Conservation (phyloP, 2,329 filamentous ascomycete genomes). For the Furcasterigmium furcatum region DNA sequence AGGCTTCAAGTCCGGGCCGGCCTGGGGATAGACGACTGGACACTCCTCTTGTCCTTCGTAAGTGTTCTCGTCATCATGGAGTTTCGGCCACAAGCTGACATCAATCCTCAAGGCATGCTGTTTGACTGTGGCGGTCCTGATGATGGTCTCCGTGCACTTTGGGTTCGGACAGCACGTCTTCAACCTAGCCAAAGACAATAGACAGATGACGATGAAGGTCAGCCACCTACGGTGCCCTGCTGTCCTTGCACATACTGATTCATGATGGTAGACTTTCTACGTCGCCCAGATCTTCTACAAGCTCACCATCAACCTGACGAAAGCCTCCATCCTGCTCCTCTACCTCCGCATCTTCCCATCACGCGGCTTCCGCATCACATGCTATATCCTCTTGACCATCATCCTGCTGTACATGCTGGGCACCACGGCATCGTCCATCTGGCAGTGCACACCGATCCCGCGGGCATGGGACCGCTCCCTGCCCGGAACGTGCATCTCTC, state of each 20-base stretch:
- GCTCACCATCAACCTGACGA: constrained; percentile 48
- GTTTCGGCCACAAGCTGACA: neutral
- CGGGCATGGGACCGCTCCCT: constrained; percentile 41
- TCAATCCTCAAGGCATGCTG: constrained; percentile 28
- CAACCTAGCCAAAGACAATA: constrained; percentile 27
- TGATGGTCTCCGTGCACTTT: constrained; percentile 35
- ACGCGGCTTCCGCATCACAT: constrained; percentile 39
- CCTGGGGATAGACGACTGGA: constrained; percentile 38
- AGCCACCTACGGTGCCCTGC: neutral
- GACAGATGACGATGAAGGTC: constrained; percentile 32
- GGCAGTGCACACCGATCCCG: constrained; percentile 45
- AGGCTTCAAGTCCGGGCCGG: constrained; percentile 30
- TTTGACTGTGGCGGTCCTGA: constrained; percentile 29
- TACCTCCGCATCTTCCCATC: constrained; percentile 52
- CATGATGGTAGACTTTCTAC: constrained; percentile 43
- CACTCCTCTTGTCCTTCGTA: constrained; percentile 38
- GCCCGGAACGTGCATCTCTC: constrained; percentile 39
- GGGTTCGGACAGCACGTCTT: constrained; percentile 39
- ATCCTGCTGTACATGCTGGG: constrained; percentile 42
- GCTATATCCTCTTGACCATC: constrained; percentile 34
- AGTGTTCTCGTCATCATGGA: constrained; percentile 1
- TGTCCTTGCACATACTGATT: no score
- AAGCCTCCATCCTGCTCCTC: constrained; percentile 48
- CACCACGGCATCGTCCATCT: constrained; percentile 41
- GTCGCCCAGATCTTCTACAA: constrained; percentile 52